These are phyloP conservation scores for Crepidotus variabilis DNA, from an alignment of 768 basidiomycete species.

Conservation along the genomic window DNA sequence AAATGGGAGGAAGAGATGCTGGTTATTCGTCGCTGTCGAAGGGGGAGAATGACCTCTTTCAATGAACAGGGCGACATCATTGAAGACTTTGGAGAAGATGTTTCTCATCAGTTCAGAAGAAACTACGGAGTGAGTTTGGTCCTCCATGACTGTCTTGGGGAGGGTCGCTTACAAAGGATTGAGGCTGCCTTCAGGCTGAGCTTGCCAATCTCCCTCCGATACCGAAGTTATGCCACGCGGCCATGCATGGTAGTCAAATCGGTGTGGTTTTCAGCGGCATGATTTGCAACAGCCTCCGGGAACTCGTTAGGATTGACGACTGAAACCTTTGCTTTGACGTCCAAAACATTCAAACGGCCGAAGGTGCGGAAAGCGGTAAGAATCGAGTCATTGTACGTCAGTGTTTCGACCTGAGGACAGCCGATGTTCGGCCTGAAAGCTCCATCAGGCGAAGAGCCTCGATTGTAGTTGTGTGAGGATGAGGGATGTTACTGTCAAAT, in stretches of 20 bases:
- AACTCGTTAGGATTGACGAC: slow-evolving; percentile 79
- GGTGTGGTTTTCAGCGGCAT: slow-evolving; percentile 50
- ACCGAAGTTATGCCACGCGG: slow-evolving; percentile 37
- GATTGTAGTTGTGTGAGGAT: slow-evolving; percentile 36
- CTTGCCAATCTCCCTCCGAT: slow-evolving; percentile 21
- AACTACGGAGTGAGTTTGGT: slow-evolving; percentile 44
- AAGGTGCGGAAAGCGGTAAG: slow-evolving; percentile 76
- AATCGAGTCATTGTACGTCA: slow-evolving; percentile 69
- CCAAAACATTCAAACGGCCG: slow-evolving; percentile 62
- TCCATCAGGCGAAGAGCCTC: slow-evolving; percentile 90
- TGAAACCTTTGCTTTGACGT: slow-evolving; percentile 64
- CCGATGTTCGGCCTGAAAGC: slow-evolving; percentile 82
- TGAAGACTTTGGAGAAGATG: slow-evolving; percentile 63
- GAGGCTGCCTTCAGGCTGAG: slow-evolving; percentile 21
- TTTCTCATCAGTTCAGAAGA: slow-evolving; percentile 80
- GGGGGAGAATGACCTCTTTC: slow-evolving; percentile 50
- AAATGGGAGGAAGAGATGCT: slow-evolving; percentile 81
- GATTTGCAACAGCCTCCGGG: slow-evolving; percentile 57
- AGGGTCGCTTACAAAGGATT: slow-evolving; percentile 83
- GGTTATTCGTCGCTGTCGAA: slow-evolving; percentile 18
- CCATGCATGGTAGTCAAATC: slow-evolving; percentile 91
- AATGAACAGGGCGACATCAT: slow-evolving; percentile 79
- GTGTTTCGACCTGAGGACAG: slow-evolving; percentile 75
- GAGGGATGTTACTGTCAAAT: neutral
- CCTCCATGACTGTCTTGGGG: slow-evolving; percentile 38